Conservation (phyloP, 148 eudicot species). For the Rhododendron vialii region DNA sequence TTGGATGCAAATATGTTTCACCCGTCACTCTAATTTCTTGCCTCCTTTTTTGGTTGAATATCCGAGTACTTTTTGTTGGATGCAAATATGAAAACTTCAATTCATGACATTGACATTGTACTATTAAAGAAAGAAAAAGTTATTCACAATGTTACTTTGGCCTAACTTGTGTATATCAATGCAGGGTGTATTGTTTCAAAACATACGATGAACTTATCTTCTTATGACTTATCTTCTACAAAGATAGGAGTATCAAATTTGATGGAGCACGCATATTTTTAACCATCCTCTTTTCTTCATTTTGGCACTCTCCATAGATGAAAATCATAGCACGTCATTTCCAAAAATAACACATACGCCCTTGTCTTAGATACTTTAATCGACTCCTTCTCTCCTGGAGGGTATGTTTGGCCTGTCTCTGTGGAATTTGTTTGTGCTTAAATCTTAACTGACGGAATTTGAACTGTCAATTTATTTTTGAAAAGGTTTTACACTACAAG, state of each 20-base stretch:
- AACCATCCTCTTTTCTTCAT: background rate
- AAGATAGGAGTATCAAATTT: background rate
- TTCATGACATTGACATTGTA: background rate
- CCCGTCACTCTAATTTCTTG: background rate
- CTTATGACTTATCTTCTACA: background rate
- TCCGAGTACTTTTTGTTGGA: background rate
- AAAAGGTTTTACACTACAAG: slow-evolving; percentile 70
- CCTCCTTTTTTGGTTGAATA: background rate
- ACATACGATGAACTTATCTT: background rate
- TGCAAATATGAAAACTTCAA: background rate
- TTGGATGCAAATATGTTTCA: background rate
- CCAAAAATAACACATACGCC: background rate
- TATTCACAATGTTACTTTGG: background rate
- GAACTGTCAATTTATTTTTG: background rate
- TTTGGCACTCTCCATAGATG: background rate
- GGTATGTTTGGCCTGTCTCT: background rate
- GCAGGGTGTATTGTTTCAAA: background rate
- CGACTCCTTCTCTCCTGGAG: background rate
- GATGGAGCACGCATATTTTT: background rate
- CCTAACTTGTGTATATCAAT: background rate
- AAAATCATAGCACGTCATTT: background rate
- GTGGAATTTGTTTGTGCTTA: background rate
- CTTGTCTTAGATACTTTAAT: background rate
- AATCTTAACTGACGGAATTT: slow-evolving; percentile 6
- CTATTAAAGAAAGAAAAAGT: background rate